Conservation (phyloP, 495 filamentous ascomycete species). For the Lichenothelia convexa region DNA sequence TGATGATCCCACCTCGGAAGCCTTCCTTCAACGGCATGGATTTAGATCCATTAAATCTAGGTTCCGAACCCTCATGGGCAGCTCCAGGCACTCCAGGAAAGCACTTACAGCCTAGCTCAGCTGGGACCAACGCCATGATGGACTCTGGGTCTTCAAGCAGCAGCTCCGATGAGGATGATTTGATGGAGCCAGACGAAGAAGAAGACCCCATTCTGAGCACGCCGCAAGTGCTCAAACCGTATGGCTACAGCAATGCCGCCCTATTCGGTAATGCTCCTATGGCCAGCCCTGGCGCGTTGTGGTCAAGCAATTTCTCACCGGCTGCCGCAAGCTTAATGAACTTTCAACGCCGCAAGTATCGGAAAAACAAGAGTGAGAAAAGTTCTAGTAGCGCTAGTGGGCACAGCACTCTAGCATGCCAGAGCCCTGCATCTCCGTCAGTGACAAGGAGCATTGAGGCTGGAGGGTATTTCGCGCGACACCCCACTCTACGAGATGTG, state of each 20-base stretch:
- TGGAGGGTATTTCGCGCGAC: conserved; percentile 16
- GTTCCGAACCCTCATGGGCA: conserved; percentile 26
- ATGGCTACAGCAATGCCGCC: conserved; percentile 27
- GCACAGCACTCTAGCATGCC: conserved; percentile 50
- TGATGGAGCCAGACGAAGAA: conserved; percentile 60
- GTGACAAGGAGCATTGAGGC: conserved; percentile 41
- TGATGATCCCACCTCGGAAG: conserved; percentile 55
- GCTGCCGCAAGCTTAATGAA: conserved; percentile 53
- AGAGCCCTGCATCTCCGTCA: conserved; percentile 43
- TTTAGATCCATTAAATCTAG: conserved; percentile 27
- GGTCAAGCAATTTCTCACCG: conserved; percentile 32
- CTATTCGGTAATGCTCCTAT: conserved; percentile 27
- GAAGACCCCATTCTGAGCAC: conserved; percentile 60
- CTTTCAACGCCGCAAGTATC: conserved; percentile 49
- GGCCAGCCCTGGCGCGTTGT: conserved; percentile 34
- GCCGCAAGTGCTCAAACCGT: conserved; percentile 39
- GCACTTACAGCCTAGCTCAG: conserved; percentile 59
- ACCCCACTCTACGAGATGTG: conserved; percentile 25
- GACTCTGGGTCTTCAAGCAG: conserved; percentile 59
- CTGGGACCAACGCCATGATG: conserved; percentile 68
- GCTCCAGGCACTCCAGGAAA: conserved; percentile 39
- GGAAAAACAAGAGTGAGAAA: conserved; percentile 37
- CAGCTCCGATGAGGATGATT: conserved; percentile 56
- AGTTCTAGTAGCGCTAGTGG: conserved; percentile 55
- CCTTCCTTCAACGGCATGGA: conserved; percentile 23